Evolutionary conservation across 306 rosid species (phyloP), one percentile per base, ranked within the genome.

Genomic region (Fragaria iinumae): DNA sequence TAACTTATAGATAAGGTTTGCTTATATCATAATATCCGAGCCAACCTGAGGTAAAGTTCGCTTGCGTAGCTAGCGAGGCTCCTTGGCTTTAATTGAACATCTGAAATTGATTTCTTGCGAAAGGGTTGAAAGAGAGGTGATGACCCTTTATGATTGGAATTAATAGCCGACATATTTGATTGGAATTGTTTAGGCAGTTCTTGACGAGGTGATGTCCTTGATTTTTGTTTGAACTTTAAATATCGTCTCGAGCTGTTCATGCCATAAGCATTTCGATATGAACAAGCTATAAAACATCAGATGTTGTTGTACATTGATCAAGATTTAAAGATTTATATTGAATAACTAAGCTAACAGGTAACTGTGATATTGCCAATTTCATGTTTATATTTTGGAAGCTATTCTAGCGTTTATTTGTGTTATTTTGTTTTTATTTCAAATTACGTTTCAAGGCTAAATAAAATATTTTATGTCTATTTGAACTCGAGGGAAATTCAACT

Each of bases 201-300:
- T 27, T 70, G 18, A 70, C 13, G 71, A 56, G 41, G 20, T 4
- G 17, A 3, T 38, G 50, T 8, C 75, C 0, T 8, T 36, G n/a
- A n/a, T 73, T 55, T 56, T 2, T 45, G 49, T 45, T 45, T 13
- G 4, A 48, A 48, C 52, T 12, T 48, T 48, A 3, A 48, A 48
- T 13, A 48, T 48, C 1, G 17, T 13, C 5, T 48, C 4, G 18
- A 48, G 18, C 5, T 13, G 67, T 56, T 52, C 57, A 52, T 20
- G 23, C 21, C 21, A 52, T 52, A 2, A 56, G 27, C 11, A 53
- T 20, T 56, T 56, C 14, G 1, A 21, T 20, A 21, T n/a, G 21
- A 56, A 2, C 63, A 27, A 44, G 80, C 75, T 69, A 10, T 70
- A 56, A 69, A n/a, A 41, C 29, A 68, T 56, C 67, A 55, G 47